Evolutionary conservation across 169 alveolate species (phyloP), one percentile per base, ranked within the genome.

Genomic region (Cryptosporidium parvum): DNA sequence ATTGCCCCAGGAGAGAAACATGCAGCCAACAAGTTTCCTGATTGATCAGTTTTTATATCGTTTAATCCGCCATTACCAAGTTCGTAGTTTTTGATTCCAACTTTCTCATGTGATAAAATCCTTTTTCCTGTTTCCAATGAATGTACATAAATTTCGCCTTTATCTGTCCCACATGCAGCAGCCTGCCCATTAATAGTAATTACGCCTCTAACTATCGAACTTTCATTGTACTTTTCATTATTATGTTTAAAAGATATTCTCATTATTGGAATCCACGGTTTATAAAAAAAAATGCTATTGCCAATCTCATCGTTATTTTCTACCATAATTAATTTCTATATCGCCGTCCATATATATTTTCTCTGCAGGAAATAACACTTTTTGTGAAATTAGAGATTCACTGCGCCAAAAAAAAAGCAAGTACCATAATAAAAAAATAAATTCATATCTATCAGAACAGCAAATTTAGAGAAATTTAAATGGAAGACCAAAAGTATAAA

Each of bases 131-230:
- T 62, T 12, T 62, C 75, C n/a, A 67, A 16, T 12, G 69, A 52
- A 21, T 80, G 62, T 31, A 80, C 21, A 44, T 45, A 80, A 33
- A 80, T 65, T 16, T 65, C 56, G 10, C 89, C 89, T 44, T 31
- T 80, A 44, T 62, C 75, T 29, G 80, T 80, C 12, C 89, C 89
- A 44, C 89, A 80, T 62, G 75, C 75, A 26, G 65, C 67, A 6
- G 51, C 75, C 48, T 33, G 56, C 14, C 80, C 73, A 62, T 31
- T 35, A 42, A 62, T 9, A 21, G 75, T 52, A 80, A 80, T 31
- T 8, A 58, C 26, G n/a, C 89, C 89, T 39, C 75, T 51, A 18
- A 80, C 45, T 37, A 80, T 62, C 23, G 89, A 80, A n/a, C 72
- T 3, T 31, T 65, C 33, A 65, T 29, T 65, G 21, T 58, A 42